Evolutionary conservation across 2,329 filamentous ascomycete species (phyloP).

Genomic region (Colletotrichum musae): DNA sequence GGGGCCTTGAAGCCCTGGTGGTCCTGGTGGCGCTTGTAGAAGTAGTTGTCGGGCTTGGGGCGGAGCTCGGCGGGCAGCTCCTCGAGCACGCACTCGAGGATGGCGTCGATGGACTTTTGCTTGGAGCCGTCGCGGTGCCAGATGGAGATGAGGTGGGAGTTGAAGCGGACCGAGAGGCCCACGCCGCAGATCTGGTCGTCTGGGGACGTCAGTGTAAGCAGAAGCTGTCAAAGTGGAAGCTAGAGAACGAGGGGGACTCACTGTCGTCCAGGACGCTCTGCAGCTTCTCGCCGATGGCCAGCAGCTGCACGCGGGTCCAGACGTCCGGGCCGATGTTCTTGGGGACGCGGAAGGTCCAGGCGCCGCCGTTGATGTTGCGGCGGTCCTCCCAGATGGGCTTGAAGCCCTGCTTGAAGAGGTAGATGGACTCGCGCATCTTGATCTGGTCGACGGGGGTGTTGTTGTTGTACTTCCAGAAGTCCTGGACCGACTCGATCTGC

Average conservation of each 20-base stretch:
- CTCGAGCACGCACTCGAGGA: constrained; percentile 80
- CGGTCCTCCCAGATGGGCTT: constrained; percentile 87
- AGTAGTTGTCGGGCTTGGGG: constrained; percentile 80
- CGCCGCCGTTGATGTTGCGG: constrained; percentile 87
- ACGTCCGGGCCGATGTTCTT: constrained; percentile 81
- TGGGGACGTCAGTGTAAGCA: constrained; percentile 49
- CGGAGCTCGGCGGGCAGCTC: constrained; percentile 80
- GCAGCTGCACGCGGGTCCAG: constrained; percentile 85
- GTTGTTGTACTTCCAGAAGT: constrained; percentile 88
- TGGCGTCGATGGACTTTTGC: constrained; percentile 81
- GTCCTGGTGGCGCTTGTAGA: constrained; percentile 92
- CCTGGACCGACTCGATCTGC: constrained; percentile 84
- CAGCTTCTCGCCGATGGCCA: constrained; percentile 87
- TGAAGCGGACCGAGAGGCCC: constrained; percentile 89
- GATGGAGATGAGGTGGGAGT: constrained; percentile 87
- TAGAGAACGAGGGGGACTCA: constrained; percentile 53
- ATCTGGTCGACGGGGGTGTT: constrained; percentile 84
- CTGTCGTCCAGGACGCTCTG: constrained; percentile 80
- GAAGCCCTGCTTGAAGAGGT: constrained; percentile 85
- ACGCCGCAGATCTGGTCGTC: constrained; percentile 92
- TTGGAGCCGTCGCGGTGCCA: constrained; percentile 94
- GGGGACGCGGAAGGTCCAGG: constrained; percentile 92
- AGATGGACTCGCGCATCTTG: constrained; percentile 82
- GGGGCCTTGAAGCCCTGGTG: constrained; percentile 85
- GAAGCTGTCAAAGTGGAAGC: too few relatives aligned